phyloP scores from a whole-genome alignment of 2,329 filamentous ascomycete genomes.

The Madurella mycetomatis region DNA sequence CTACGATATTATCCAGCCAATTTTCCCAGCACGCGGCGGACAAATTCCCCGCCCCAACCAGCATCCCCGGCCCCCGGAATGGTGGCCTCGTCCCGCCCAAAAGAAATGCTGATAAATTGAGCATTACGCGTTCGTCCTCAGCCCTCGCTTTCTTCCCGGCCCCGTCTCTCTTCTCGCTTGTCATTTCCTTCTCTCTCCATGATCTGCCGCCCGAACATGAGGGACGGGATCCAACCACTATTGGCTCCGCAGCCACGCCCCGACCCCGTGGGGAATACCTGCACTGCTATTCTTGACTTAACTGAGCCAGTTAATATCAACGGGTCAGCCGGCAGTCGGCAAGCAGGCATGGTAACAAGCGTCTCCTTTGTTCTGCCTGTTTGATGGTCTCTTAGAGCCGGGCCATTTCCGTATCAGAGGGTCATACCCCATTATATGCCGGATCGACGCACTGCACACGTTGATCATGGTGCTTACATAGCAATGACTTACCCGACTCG shows the following conservation, averaged over 20 bases:
- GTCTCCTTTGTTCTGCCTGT: conserved; percentile 18
- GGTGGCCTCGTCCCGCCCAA: conserved; percentile 16
- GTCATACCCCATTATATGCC: neutral
- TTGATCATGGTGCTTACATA: conserved; percentile 8
- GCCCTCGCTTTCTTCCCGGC: conserved; percentile 6
- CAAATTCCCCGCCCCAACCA: conserved; percentile 21
- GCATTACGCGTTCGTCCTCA: conserved; percentile 26
- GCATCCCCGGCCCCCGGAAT: conserved; percentile 23
- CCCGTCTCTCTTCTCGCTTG: conserved; percentile 10
- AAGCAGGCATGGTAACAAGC: conserved; percentile 9
- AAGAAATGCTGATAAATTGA: conserved; percentile 25
- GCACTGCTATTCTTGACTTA: conserved; percentile 22
- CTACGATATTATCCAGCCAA: conserved; percentile 23
- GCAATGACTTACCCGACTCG: neutral
- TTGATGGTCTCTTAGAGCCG: neutral
- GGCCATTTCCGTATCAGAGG: neutral
- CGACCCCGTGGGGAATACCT: conserved; percentile 22
- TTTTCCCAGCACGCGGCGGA: conserved; percentile 25
- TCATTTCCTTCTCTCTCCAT: conserved; percentile 11
- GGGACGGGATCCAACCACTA: conserved; percentile 9
- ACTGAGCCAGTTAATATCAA: conserved; percentile 20
- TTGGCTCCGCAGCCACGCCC: conserved; percentile 19
- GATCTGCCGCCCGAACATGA: conserved; percentile 20
- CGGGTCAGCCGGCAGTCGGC: conserved; percentile 25
- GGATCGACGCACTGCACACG: neutral